Conservation (phyloP, 2,329 filamentous ascomycete genomes). For the Ophiobolus disseminans region DNA sequence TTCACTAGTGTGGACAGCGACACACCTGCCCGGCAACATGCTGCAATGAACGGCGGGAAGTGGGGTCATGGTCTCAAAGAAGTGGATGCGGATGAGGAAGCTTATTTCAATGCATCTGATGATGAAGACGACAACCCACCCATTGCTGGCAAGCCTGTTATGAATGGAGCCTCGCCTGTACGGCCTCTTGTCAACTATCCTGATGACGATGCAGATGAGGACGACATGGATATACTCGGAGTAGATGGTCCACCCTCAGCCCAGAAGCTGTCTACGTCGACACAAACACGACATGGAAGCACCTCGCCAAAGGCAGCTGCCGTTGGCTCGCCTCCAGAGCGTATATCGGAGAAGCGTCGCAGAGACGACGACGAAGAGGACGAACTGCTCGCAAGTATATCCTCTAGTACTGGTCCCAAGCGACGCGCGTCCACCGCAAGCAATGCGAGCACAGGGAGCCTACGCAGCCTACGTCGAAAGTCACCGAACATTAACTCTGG, state of each 20-base stretch:
- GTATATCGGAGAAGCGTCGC: slow-evolving; percentile 85
- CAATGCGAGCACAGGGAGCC: slow-evolving; percentile 41
- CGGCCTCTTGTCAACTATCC: slow-evolving; percentile 86
- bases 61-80: slow-evolving; percentile 79
- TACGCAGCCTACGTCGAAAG: slow-evolving; percentile 52
- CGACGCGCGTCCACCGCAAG: slow-evolving; percentile 51
- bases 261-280: slow-evolving; percentile 28
- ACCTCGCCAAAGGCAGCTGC: slow-evolving; percentile 33
- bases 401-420: slow-evolving; percentile 56
- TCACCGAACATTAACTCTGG: slow-evolving; percentile 51
- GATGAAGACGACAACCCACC: slow-evolving; percentile 72
- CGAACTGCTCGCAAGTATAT: slow-evolving; percentile 79
- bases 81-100: slow-evolving; percentile 84
- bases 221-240: slow-evolving; percentile 66
- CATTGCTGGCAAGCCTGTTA: slow-evolving; percentile 44
- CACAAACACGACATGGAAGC: slow-evolving; percentile 34
- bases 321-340: slow-evolving; percentile 64
- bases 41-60: slow-evolving; percentile 61
- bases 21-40: slow-evolving; percentile 50
- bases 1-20: slow-evolving; percentile 73
- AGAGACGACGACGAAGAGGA: slow-evolving; percentile 95
- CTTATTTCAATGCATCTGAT: slow-evolving; percentile 91
- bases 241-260: slow-evolving; percentile 46
- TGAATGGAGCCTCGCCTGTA: slow-evolving; percentile 70
- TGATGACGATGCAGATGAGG: slow-evolving; percentile 76